Evolutionary conservation across 2,329 filamentous ascomycete species (phyloP).

Genomic region (Nemania sp.): DNA sequence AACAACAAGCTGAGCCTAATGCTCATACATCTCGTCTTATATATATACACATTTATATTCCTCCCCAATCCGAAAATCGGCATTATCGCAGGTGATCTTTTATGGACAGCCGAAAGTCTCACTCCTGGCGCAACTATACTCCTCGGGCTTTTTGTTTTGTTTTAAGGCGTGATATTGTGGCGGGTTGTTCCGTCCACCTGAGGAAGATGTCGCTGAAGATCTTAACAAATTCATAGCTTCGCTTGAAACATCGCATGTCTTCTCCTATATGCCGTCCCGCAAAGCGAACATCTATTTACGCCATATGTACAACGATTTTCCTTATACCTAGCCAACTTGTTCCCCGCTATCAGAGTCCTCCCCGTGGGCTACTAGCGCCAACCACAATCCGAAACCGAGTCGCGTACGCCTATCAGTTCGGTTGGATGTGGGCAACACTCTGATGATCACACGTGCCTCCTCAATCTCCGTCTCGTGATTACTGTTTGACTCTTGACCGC

Average conservation of each 20-base stretch:
- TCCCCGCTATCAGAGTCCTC: neutral
- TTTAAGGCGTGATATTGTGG: neutral
- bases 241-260: constrained; percentile 27
- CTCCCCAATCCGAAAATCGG: constrained; percentile 9
- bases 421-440: constrained; percentile 4
- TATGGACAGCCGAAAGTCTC: neutral
- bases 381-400: constrained; percentile 14
- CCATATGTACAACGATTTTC: constrained; percentile 1
- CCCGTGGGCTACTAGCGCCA: constrained; percentile 26
- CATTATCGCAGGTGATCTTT: constrained; percentile 1
- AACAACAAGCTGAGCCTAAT: constrained; percentile 4
- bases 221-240: constrained; percentile 7
- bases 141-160: constrained; percentile 1
- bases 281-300: constrained; percentile 9
- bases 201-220: constrained; percentile 1
- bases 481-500: constrained; percentile 26
- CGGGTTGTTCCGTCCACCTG: constrained; percentile 8
- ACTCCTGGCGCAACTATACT: constrained; percentile 6
- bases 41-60: neutral
- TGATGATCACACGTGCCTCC: constrained; percentile 27
- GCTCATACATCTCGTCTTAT: neutral
- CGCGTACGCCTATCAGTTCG: constrained; percentile 8
- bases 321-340: neutral
- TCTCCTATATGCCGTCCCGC: neutral
- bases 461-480: constrained; percentile 23